Conservation (phyloP, 23 red algal genomes). For the Gracilaria domingensis region DNA sequence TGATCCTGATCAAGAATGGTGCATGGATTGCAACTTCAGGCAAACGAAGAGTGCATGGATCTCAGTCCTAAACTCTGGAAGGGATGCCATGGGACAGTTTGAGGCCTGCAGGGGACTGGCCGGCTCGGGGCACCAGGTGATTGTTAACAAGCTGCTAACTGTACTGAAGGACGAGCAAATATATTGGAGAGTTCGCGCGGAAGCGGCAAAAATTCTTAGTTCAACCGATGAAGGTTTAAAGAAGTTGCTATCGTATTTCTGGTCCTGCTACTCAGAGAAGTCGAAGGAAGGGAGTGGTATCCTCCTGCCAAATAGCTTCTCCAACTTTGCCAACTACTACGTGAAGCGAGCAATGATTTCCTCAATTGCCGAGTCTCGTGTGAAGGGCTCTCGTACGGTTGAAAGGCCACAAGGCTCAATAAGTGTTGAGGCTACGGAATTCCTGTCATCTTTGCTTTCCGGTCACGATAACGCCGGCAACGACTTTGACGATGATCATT, state of each 20-base stretch:
- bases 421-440: slow-evolving; percentile 28
- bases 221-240: slow-evolving; percentile 56
- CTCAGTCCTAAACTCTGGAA: slow-evolving; percentile 69
- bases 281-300: not conserved
- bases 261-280: slow-evolving; percentile 42
- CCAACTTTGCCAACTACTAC: slow-evolving; percentile 68
- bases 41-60: slow-evolving; percentile 81
- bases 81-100: slow-evolving; percentile 83
- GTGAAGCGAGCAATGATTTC: slow-evolving; percentile 58
- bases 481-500: slow-evolving; percentile 71
- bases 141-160: slow-evolving; percentile 60
- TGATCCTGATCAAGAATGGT: slow-evolving; percentile 93
- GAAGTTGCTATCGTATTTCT: slow-evolving; percentile 48
- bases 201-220: slow-evolving; percentile 76
- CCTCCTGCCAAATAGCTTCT: slow-evolving; percentile 41
- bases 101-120: slow-evolving; percentile 74
- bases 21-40: slow-evolving; percentile 62
- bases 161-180: slow-evolving; percentile 71
- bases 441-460: slow-evolving; percentile 52
- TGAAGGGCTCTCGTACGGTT: slow-evolving; percentile 10
- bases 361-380: slow-evolving; percentile 40
- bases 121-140: slow-evolving; percentile 35
- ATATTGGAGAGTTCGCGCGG: slow-evolving; percentile 86
- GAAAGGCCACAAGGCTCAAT: slow-evolving; percentile 32
- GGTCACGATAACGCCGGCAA: slow-evolving; percentile 60